Evolutionary conservation across 2,329 filamentous ascomycete genomes (phyloP).

Genomic region (Colletotrichum salicis): DNA sequence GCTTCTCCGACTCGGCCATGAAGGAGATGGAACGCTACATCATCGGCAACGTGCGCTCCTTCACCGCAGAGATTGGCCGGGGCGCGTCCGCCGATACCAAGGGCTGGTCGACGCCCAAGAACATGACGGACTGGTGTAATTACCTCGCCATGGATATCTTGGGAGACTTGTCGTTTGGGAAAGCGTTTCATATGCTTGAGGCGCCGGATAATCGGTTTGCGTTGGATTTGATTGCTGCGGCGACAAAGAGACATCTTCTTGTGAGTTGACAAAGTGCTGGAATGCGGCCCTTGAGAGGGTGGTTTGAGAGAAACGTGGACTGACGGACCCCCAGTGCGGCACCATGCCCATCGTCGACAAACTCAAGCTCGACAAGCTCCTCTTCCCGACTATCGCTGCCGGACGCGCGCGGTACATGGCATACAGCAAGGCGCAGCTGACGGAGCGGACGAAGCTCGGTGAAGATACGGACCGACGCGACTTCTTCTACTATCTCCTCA

Average conservation of each 20-base stretch:
- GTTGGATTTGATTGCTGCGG: slow-evolving; percentile 73
- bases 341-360: slow-evolving; percentile 76
- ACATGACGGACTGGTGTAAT: slow-evolving; percentile 72
- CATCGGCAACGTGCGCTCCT: slow-evolving; percentile 72
- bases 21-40: slow-evolving; percentile 77
- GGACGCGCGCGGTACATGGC: slow-evolving; percentile 77
- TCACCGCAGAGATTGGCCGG: slow-evolving; percentile 67
- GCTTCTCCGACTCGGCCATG: slow-evolving; percentile 74
- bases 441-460: slow-evolving; percentile 73
- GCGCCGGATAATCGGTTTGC: slow-evolving; percentile 71
- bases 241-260: slow-evolving; percentile 75
- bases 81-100: slow-evolving; percentile 54
- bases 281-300: neutral
- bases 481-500: slow-evolving; percentile 81
- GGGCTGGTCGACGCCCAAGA: slow-evolving; percentile 67
- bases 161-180: slow-evolving; percentile 69
- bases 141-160: slow-evolving; percentile 73
- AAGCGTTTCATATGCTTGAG: slow-evolving; percentile 72
- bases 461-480: slow-evolving; percentile 75
- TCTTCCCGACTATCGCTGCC: slow-evolving; percentile 74
- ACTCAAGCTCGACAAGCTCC: slow-evolving; percentile 72
- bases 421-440: slow-evolving; percentile 75
- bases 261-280: slow-evolving; percentile 54
- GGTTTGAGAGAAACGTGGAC: neutral
- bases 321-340: slow-evolving; percentile 63